Base-by-base conservation (phyloP, 2,329 filamentous ascomycete genomes). In the Aspergillus sp. region DNA sequence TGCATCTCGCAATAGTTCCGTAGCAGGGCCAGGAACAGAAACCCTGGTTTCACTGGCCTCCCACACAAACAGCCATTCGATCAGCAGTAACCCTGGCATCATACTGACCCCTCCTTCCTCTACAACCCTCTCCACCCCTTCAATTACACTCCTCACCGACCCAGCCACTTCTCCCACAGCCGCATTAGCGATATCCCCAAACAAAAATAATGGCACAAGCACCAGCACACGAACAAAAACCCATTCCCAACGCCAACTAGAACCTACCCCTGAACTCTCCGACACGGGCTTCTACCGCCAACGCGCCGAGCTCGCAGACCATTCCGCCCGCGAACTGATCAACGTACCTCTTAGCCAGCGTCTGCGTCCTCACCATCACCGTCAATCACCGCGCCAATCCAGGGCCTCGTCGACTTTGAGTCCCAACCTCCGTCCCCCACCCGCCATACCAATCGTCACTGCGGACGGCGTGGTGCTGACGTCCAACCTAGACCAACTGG, bases 231-330 rank as follows among this genome's bases (percentile, higher is more conserved):
- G 49, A 14, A 26, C 29, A 26, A n/a, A n/a, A n/a, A 18, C 12
- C 18, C 20, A 50, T 49, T 29, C 18, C 22, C n/a, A 50, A 20
- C 26, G 36, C 32, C 45, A 39, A 31, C 16, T 24, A 18, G 20
- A 54, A 29, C 49, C 36, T 6, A 63, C 67, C 11, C 60, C 64
- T 7, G 71, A 74, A 29, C 68, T 74, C 32, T 63, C 63, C 45
- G 71, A 71, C 50, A 73, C 71, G 20, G 67, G 65, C 2, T 68
- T 73, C 62, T 64, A 66, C 57, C 67, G 65, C 1, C 59, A 57
- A 36, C 65, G 69, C 18, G 66, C 63, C 5, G 72, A 74, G 56
- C 60, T 74, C 36, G 55, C 71, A 1, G 59, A 63, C 0, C 26
- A 63, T 18, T 58, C 66, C 2, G 60, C 62, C n/a, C 65, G 69